Evolutionary conservation across 164 flowering plant genomes (phyloP).

Genomic region (Echeveria elegans): DNA sequence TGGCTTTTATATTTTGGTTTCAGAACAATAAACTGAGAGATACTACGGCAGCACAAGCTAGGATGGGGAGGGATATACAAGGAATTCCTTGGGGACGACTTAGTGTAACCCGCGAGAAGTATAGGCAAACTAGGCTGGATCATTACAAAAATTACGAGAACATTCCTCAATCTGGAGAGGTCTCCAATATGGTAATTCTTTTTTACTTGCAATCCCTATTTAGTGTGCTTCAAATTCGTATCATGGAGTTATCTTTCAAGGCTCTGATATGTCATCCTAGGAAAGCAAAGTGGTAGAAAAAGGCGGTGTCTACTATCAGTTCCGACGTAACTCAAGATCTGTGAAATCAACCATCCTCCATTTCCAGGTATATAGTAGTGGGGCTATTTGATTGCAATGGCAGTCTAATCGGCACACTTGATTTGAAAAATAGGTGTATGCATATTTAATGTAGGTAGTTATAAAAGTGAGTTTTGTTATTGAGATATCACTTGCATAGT

Average conservation of each 20-base stretch:
- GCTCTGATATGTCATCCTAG: background rate
- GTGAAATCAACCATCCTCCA: constrained; percentile 67
- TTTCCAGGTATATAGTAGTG: constrained; percentile 36
- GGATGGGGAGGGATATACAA: constrained; percentile 75
- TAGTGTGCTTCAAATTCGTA: background rate
- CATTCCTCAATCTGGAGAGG: constrained; percentile 63
- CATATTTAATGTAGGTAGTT: too few species aligned
- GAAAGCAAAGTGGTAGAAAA: constrained; percentile 1
- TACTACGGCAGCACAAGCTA: constrained; percentile 67
- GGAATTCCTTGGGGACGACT: constrained; percentile 86
- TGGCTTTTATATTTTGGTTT: background rate
- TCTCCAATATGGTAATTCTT: constrained; percentile 47
- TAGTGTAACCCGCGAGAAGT: constrained; percentile 56
- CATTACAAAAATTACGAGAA: constrained; percentile 16
- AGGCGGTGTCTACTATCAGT: constrained; percentile 30
- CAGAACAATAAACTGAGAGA: constrained; percentile 19
- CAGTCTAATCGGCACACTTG: too few species aligned
- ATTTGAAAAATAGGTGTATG: too few species aligned
- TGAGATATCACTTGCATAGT: background rate
- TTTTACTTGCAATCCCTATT: background rate
- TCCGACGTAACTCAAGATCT: constrained; percentile 47
- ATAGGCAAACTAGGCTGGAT: constrained; percentile 63
- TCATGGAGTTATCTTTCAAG: background rate
- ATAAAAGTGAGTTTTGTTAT: background rate
- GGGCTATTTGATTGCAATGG: background rate